These are phyloP conservation scores for Pythium rhizo-oryzae DNA, from an alignment of 352 stramenopile genomes.

Conservation along the genomic window DNA sequence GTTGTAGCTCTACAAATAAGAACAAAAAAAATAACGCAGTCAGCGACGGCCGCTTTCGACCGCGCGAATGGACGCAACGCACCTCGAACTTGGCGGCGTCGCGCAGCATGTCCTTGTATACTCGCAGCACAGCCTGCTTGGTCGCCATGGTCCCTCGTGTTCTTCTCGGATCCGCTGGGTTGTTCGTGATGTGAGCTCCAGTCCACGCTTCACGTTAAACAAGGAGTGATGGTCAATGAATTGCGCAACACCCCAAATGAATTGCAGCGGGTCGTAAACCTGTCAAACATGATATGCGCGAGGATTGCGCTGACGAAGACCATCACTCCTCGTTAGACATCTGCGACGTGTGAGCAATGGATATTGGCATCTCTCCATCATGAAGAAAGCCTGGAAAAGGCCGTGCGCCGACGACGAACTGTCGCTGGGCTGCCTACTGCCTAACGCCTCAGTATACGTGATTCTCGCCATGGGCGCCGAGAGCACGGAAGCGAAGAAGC, in stretches of 20 bases:
- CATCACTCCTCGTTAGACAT: background rate
- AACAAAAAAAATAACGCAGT: constrained; percentile 1
- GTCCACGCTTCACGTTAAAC: constrained; percentile 1
- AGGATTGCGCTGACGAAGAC: background rate
- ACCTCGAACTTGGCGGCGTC: constrained; percentile 31
- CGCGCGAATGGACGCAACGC: background rate
- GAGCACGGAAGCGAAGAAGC: background rate
- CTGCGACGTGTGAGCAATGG: constrained; percentile 3
- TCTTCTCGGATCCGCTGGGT: constrained; percentile 9
- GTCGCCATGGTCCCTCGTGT: constrained; percentile 20
- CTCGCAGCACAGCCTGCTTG: constrained; percentile 28
- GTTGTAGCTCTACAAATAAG: constrained; percentile 63
- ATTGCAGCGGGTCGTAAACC: constrained; percentile 7
- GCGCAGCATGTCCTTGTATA: constrained; percentile 36
- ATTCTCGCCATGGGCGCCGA: background rate
- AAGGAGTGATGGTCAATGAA: constrained; percentile 22
- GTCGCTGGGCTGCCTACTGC: too few species aligned
- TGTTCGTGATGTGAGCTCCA: background rate
- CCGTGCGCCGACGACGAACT: too few species aligned
- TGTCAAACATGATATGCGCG: background rate
- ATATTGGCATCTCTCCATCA: background rate
- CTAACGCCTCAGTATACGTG: background rate
- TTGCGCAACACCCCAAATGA: constrained; percentile 8
- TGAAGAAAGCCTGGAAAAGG: background rate
- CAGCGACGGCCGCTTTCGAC: constrained; percentile 8